These are phyloP conservation scores for Lachancea kluyveri DNA, from an alignment of 805 yeast species.

Conservation along the genomic window DNA sequence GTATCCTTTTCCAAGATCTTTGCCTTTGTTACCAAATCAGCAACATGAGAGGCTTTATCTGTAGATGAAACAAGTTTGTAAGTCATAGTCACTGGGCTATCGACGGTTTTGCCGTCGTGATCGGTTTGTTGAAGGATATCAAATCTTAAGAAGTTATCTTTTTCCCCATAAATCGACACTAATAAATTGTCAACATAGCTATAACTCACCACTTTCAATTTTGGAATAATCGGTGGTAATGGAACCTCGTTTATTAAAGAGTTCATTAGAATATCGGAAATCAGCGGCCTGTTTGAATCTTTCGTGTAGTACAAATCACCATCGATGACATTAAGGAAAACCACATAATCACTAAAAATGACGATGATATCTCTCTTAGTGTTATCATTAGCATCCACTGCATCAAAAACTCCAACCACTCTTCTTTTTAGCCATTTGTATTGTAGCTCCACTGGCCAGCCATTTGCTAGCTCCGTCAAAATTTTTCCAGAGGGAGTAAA, in stretches of 20 bases:
- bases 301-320: conserved; percentile 25
- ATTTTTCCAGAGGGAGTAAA: conserved; percentile 91
- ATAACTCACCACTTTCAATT: conserved; percentile 64
- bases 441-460: conserved; percentile 84
- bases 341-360: conserved; percentile 72
- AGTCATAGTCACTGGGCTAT: conserved; percentile 27
- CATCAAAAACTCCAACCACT: conserved; percentile 70
- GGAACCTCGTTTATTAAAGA: conserved; percentile 84
- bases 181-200: conserved; percentile 51
- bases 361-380: conserved; percentile 52
- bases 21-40: conserved; percentile 47
- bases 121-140: conserved; percentile 14
- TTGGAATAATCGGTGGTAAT: conserved; percentile 56
- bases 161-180: conserved; percentile 37
- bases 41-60: conserved; percentile 57
- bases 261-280: conserved; percentile 83
- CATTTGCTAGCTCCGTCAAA: conserved; percentile 72
- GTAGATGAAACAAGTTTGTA: conserved; percentile 20
- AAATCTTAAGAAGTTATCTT: conserved; percentile 19
- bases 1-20: conserved; percentile 70
- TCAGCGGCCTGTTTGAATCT: conserved; percentile 39
- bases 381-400: conserved; percentile 30
- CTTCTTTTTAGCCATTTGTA: conserved; percentile 85
- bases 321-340: conserved; percentile 54
- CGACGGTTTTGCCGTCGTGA: conserved; percentile 2